Conservation (phyloP, 179 eudicot species). For the Heliamphora ciliata region DNA sequence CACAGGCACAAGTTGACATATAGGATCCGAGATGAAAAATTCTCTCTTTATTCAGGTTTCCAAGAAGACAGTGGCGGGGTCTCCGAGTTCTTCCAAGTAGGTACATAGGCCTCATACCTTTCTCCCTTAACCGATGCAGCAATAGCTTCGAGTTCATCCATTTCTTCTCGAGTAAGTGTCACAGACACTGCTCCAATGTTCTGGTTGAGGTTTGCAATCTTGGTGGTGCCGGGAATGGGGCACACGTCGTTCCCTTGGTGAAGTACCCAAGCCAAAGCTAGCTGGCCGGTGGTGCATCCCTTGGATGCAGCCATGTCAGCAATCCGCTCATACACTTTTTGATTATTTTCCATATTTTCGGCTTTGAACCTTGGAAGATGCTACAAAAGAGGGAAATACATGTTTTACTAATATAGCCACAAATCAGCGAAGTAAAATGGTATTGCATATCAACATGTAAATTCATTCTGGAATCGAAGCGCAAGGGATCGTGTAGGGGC, state of each 20-base stretch:
- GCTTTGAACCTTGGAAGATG: conserved; percentile 43
- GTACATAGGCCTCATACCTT: no score
- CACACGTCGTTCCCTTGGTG: conserved; percentile 51
- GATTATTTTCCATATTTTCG: conserved; percentile 51
- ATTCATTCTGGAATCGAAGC: no score
- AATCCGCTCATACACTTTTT: conserved; percentile 37
- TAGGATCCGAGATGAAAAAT: no score
- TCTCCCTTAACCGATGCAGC: no score
- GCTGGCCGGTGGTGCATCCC: conserved; percentile 57
- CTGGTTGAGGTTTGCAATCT: conserved; percentile 42
- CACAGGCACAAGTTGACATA: no score
- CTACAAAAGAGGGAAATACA: conserved; percentile 21
- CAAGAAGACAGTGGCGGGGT: no score
- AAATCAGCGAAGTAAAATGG: neutral
- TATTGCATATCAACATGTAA: no score
- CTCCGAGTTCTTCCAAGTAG: no score
- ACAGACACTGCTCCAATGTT: conserved; percentile 15
- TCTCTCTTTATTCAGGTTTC: no score
- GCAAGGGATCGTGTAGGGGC: no score
- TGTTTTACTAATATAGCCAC: neutral
- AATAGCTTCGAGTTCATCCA: no score
- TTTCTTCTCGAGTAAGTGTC: no score
- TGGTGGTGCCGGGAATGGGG: conserved; percentile 50
- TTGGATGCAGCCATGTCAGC: conserved; percentile 43
- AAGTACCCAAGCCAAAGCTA: conserved; percentile 59